Conservation (phyloP, 352 stramenopile genomes). For the Globisporangium cederbergense region DNA sequence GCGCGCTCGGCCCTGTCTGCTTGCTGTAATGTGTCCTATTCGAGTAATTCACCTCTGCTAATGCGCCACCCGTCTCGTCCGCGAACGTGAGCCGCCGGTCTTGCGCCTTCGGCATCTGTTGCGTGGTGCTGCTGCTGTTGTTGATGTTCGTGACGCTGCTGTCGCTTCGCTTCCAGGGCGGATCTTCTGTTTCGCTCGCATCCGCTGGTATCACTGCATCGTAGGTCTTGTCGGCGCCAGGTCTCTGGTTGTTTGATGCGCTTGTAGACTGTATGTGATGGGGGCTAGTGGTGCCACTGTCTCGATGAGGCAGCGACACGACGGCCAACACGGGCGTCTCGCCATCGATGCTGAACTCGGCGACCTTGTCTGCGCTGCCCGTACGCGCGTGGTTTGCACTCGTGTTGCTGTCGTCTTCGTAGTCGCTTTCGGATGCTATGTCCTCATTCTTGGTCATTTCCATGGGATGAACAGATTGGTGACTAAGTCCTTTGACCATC, state of each 20-base stretch:
- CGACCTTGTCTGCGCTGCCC: conserved; percentile 8
- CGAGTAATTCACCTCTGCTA: conserved; percentile 70
- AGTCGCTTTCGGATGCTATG: background rate
- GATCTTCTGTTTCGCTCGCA: conserved; percentile 19
- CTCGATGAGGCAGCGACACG: too few relatives aligned
- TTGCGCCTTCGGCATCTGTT: conserved; percentile 21
- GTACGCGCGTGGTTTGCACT: background rate
- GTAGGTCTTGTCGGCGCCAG: background rate
- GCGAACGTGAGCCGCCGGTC: conserved; percentile 52
- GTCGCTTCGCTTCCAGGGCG: conserved; percentile 5
- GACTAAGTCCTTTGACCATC: conserved; percentile 56
- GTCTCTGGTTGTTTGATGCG: background rate
- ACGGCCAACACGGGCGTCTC: conserved; percentile 3
- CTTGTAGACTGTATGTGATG: background rate
- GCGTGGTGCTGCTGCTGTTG: background rate
- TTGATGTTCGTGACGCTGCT: background rate
- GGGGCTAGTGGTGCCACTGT: background rate
- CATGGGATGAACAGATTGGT: conserved; percentile 69
- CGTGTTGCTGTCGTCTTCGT: conserved; percentile 16
- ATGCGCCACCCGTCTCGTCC: conserved; percentile 50
- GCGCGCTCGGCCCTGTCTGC: conserved; percentile 31
- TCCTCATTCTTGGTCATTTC: conserved; percentile 25
- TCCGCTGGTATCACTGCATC: conserved; percentile 8
- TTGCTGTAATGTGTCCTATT: conserved; percentile 82
- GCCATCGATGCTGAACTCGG: conserved; percentile 1